Conservation (phyloP, 139 green algal species). For the Coelastrella sp. region DNA sequence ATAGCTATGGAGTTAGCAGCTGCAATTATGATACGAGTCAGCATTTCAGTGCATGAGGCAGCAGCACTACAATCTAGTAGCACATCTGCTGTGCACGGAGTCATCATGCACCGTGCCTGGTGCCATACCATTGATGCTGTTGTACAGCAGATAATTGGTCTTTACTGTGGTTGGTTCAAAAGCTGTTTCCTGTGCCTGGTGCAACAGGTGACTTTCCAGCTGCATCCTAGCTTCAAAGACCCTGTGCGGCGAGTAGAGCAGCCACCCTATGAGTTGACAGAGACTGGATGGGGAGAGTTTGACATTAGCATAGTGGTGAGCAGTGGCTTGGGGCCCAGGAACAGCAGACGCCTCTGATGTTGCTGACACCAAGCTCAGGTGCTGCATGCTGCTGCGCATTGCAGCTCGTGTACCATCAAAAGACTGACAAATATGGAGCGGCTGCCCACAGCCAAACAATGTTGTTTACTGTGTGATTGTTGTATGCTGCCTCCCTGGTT, state of each 20-base stretch:
- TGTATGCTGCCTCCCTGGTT: not conserved
- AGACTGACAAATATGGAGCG: too few species aligned
- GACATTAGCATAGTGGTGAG: slow-evolving; percentile 85
- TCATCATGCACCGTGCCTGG: not conserved
- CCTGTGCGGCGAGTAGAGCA: slow-evolving; percentile 68
- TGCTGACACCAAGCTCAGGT: not conserved
- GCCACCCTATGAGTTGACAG: slow-evolving; percentile 81
- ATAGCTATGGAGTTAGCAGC: not conserved
- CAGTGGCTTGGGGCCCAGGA: not conserved
- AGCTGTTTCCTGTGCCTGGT: not conserved
- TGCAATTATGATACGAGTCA: not conserved
- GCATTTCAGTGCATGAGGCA: too few species aligned
- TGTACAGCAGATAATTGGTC: not conserved
- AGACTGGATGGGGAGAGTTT: slow-evolving; percentile 98
- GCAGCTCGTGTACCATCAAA: not conserved
- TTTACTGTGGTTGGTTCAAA: not conserved
- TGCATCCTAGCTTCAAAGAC: slow-evolving; percentile 92
- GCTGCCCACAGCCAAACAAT: too few species aligned
- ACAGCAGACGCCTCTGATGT: not conserved
- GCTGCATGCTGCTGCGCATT: not conserved
- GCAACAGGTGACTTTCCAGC: slow-evolving; percentile 87
- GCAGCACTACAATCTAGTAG: too few species aligned
- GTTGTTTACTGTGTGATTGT: not conserved
- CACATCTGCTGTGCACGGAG: too few species aligned
- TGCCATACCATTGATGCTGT: not conserved